Conservation (phyloP, 176 grass and related monocot genomes). For the Typha latifolia region DNA sequence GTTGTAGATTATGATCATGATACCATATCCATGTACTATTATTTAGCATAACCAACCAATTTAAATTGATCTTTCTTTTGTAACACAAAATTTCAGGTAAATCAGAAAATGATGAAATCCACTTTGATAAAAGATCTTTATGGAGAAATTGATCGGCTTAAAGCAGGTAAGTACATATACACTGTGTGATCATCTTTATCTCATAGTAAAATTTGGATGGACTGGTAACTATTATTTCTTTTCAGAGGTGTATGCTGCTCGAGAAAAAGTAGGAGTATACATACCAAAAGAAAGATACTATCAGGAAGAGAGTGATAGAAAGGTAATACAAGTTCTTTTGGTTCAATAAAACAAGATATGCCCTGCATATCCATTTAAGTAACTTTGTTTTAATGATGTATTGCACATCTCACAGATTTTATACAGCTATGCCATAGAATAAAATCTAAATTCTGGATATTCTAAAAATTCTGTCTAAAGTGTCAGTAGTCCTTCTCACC, state of each 20-base stretch:
- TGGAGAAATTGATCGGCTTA: constrained; percentile 87
- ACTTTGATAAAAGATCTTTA: constrained; percentile 99
- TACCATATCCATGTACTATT: not conserved
- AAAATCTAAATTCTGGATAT: no score
- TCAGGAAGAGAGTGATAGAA: constrained; percentile 76
- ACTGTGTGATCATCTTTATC: not conserved
- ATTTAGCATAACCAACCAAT: not conserved
- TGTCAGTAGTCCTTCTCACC: no score
- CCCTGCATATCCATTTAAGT: not conserved
- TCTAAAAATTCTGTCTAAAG: no score
- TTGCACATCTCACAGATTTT: not conserved
- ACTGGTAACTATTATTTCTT: constrained; percentile 22
- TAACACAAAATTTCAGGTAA: constrained; percentile 39
- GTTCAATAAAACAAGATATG: constrained; percentile 8
- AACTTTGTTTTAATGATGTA: not conserved
- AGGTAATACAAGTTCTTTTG: constrained; percentile 41
- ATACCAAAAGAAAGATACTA: constrained; percentile 94
- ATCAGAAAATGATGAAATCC: constrained; percentile 99
- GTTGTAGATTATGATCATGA: not conserved
- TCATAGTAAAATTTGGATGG: not conserved
- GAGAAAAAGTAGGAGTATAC: constrained; percentile 93
- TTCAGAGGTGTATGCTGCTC: constrained; percentile 91
- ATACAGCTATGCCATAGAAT: not conserved
- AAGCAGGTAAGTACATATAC: constrained; percentile 52
- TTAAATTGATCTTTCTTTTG: not conserved